Evolutionary conservation across 768 basidiomycete species (phyloP), one percentile per base, ranked within the genome.

Genomic region (Lactifluus echinatus): DNA sequence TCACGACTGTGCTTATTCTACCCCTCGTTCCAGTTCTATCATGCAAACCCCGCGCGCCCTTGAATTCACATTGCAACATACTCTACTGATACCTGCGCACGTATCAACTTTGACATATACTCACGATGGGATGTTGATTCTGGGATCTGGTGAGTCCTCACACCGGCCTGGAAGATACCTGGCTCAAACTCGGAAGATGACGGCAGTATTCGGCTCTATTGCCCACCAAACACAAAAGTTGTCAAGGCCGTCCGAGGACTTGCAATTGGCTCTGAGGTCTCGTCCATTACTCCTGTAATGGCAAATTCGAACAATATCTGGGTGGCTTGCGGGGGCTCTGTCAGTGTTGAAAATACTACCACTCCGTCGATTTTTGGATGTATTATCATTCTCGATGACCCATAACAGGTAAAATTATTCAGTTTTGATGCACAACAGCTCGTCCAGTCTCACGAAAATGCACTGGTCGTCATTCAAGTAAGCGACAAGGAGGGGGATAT

Each of bases 281-380:
- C 87, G 0, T 89, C 85, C 0, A 72, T 89, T 24, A 69, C 75
- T 2, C 80, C 78, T 63, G 64, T 75, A 8, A 68, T 74, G 59
- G 68, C 71, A 33, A 56, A 28, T 24, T 24, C 14, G 1, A 36
- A 21, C 15, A 71, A 77, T 52, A 71, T 83, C 4, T 91, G 85
- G 87, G 64, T 89, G 28, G 86, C 84, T 2, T 79, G 77, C 65
- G 86, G 85, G 23, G 69, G 70, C 62, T 73, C 75, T 64, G 89
- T 87, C 64, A 29, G 75, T 57, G 12, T 24, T 14, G 21, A 33
- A 29, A 33, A n/a, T 11, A 17, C 44, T 60, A 37, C 5, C 28
- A 44, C 42, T 33, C 19, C 26, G 6, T 58, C 24, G n/a, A n/a
- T 19, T 12, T 40, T 28, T 31, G 50, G 23, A 15, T 47, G 26